Percentiles rank a stretch among this genome's conserved stretches.
Evolutionary conservation across 2,329 filamentous ascomycete species (phyloP).

Genomic region (Paecilomyces formosus): DNA sequence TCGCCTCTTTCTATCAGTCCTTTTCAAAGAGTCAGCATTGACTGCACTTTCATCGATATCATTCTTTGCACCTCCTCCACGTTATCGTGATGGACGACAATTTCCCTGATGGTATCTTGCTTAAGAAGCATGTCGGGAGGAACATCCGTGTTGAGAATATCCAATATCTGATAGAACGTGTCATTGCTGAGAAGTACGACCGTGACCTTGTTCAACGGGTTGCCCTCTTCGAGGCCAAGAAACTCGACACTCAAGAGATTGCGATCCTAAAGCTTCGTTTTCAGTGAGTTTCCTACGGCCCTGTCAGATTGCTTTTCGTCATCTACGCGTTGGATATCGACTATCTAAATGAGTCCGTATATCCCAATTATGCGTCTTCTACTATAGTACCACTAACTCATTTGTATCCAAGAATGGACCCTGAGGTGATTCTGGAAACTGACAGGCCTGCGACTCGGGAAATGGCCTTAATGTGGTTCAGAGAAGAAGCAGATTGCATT

Average conservation of each 20-base stretch:
- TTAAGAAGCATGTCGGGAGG: not conserved
- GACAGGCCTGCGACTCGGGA: not conserved
- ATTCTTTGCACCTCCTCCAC: not conserved
- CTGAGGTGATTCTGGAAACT: not conserved
- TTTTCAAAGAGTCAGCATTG: too few species aligned
- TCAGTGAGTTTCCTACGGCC: not conserved
- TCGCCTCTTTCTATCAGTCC: too few species aligned
- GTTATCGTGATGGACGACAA: not conserved
- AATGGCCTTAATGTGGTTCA: not conserved
- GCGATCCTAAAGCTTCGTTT: not conserved
- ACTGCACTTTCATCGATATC: not conserved
- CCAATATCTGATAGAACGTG: not conserved
- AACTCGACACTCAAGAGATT: not conserved
- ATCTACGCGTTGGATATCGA: too few species aligned
- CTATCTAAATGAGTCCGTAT: too few species aligned
- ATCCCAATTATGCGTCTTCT: not conserved
- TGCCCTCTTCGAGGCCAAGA: not conserved
- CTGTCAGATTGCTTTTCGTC: not conserved
- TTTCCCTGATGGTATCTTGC: not conserved
- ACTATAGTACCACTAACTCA: not conserved
- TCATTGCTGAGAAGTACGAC: not conserved
- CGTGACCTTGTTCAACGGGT: not conserved
- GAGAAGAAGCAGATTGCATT: not conserved
- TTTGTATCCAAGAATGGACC: not conserved
- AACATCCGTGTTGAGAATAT: not conserved